phyloP scores from a whole-genome alignment of 768 basidiomycete species.

The Tremella mesenterica region DNA sequence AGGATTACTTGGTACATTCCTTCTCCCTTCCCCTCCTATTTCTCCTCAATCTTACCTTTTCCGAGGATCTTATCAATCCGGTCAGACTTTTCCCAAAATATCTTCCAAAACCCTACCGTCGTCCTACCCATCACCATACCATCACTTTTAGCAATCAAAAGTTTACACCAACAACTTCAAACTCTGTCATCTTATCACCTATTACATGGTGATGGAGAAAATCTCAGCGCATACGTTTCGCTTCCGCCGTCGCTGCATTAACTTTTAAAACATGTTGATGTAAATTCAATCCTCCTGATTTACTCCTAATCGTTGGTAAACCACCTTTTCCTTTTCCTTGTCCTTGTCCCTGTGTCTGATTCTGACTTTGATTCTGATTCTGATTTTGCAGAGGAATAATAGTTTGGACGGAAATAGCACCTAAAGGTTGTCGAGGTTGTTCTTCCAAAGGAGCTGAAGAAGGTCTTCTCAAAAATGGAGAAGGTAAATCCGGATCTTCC shows the following conservation, averaged over 20 bases:
- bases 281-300: slow-evolving; percentile 16
- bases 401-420: slow-evolving; percentile 17
- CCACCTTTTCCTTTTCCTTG: slow-evolving; percentile 4
- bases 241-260: slow-evolving; percentile 15
- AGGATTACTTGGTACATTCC: no score
- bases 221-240: neutral
- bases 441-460: slow-evolving; percentile 2
- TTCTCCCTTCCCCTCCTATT: no score
- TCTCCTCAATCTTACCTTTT: no score
- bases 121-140: no score
- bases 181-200: no score
- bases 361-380: neutral
- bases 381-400: neutral
- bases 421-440: slow-evolving; percentile 13
- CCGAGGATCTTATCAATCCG: no score
- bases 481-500: slow-evolving; percentile 39
- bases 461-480: slow-evolving; percentile 33
- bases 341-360: neutral
- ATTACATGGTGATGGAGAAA: no score
- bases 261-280: slow-evolving; percentile 27
- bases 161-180: no score
- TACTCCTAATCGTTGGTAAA: slow-evolving; percentile 8
- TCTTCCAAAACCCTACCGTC: no score
- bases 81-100: no score
- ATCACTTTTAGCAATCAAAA: no score